Base-by-base conservation (phyloP, 164 flowering plant species). In the Stephania japonica region DNA sequence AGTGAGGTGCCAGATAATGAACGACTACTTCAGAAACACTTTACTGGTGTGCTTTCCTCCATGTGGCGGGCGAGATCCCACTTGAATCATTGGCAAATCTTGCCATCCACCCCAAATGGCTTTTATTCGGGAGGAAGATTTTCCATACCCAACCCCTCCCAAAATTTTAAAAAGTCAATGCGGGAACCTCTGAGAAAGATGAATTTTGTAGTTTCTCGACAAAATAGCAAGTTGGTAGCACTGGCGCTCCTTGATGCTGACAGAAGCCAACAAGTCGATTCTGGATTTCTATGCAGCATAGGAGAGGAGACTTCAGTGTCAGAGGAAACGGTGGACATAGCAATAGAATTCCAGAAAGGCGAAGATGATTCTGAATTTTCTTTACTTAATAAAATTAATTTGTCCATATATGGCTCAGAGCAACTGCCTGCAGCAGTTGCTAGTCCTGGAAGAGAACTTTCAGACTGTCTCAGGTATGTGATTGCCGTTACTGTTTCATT, bases 1-100 rank as follows among this genome's bases (percentile, higher is more conserved):
- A 81, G 88, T 71, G 91, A 90, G 81, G 81, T 82, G 75, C 87
- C 89, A 42, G 90, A 96, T 83, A 76, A 79, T 73, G 99, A 93
- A 75, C 80, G 84, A 9, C 87, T 93, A 24, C 84, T 93, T 77
- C 99, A 93, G 76, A 91, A 83, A 74, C 99, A 96, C 81, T 96
- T 93, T 79, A 88, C 91, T 75, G 92, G 94, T 26, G 67, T 96
- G 72, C 91, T 96, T 70, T 84, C 97, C 74, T 82, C 98, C 65
- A 86, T 86, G 13, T 96, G 99, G 98, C 90, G 85, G 81, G 74
- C 76, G 42, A 74, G 74, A 64, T 69, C 83, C 42, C 81, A 78
- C 23, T 32, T 14, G 25, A 79, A 75, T 18, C 80, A 42, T 24
- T 75, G 50, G 24, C 78, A 76, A 44, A 83, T 75, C 53, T 32